Base-by-base conservation (phyloP, 208 protist genomes). In the Novymonas esmeraldas region DNA sequence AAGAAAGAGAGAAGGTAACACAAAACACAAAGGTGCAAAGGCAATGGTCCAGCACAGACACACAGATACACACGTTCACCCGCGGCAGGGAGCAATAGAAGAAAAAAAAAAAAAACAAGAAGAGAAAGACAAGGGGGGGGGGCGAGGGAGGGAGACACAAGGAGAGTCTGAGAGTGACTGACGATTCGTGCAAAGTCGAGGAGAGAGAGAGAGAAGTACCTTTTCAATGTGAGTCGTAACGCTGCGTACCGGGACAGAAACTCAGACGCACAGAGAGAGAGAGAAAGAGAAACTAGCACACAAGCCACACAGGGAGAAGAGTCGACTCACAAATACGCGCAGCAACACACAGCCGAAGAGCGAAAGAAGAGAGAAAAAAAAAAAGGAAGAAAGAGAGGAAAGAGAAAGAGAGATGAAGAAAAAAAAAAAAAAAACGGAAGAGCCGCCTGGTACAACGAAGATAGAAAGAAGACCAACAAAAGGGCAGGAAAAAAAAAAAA, bases 361-460 rank as follows among this genome's bases (percentile, higher is more conserved):
- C n/a, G n/a, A n/a, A n/a, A n/a, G n/a, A n/a, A n/a, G n/a, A n/a
- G n/a, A n/a, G n/a, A n/a, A n/a, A n/a, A n/a, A 26, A 56, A 51
- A 41, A 22, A 3, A 46, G 39, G 2, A 29, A 29, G 16, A 18
- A 7, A 50, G 54, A 14, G n/a, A 22, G 24, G 29, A 5, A 31
- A 5, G 20, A 36, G 5, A 49, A 45, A 38, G 18, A 39, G 20
- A 2, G 46, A 26, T 51, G 22, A 29, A 11, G 28, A 4, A 6
- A n/a, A 34, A 34, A 9, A 26, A 11, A 31, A n/a, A 64, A 42
- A 54, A 51, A 64, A 54, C 6, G 18, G 45, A 54, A 44, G 51
- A 28, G 46, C 11, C 6, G 29, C 46, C 46, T 2, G 11, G 22
- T 31, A 16, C 9, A 22, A 16, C 10, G 31, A 9, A 7, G 24